These are phyloP conservation scores for Magnolia kwangsiensis DNA, from an alignment of 164 flowering plant species.

Conservation along the genomic window DNA sequence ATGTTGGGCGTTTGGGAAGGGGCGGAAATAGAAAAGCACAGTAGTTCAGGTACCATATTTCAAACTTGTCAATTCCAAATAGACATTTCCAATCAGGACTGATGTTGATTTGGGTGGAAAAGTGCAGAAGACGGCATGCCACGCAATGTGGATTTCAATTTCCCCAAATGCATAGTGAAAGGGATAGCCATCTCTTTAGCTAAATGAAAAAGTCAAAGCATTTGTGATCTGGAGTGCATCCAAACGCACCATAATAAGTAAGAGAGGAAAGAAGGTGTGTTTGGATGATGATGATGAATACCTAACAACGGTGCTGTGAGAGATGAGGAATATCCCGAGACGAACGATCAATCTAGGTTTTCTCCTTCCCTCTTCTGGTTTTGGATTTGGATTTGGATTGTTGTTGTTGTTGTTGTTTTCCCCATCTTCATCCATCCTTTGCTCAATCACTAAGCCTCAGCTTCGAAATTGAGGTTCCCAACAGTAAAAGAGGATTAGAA, in stretches of 20 bases:
- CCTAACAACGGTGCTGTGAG: conserved; percentile 77
- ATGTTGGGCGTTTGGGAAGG: neutral
- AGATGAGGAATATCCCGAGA: conserved; percentile 60
- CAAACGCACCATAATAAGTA: neutral
- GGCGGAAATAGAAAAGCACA: no score
- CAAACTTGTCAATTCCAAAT: no score
- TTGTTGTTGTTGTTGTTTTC: neutral
- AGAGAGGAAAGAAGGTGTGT: neutral
- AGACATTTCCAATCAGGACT: no score
- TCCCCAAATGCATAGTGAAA: no score
- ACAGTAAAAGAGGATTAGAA: no score
- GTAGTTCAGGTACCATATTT: no score
- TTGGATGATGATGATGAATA: conserved; percentile 12
- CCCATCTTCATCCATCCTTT: neutral
- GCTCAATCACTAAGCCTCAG: neutral
- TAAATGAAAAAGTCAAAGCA: neutral
- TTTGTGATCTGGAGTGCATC: neutral
- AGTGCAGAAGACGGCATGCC: neutral
- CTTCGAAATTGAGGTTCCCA: no score
- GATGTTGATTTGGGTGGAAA: neutral
- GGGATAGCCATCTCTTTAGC: conserved; percentile 2
- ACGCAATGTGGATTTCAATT: neutral
- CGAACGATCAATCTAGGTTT: conserved; percentile 72
- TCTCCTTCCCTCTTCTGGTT: neutral
- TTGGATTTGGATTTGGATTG: neutral